Base-by-base conservation (phyloP, 495 filamentous ascomycete genomes). In the Penicillium manginii region DNA sequence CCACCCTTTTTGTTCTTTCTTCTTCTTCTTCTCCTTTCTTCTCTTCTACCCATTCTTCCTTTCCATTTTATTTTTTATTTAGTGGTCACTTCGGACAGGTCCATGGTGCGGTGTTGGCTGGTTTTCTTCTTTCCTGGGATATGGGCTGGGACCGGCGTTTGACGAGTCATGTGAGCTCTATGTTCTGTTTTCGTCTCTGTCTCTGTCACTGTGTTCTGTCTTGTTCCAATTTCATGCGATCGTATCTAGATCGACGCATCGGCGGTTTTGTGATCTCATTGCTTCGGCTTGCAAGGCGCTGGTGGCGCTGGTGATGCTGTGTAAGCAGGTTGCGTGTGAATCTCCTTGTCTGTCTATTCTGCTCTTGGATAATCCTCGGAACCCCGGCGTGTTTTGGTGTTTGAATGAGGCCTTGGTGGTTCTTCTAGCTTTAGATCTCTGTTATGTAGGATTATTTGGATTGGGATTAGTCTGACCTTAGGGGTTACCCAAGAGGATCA, bases 61-160 rank as follows among this genome's bases (percentile, higher is more conserved):
- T 58, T 50, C 31, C 55, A 21, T 19, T 43, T n/a, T 48, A 52
- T 53, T 62, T 58, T 58, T 26, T 58, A 54, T 58, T 60, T 58
- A 59, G 57, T 68, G 56, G 59, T 72, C 64, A 63, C 42, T 55
- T 68, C 55, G 68, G 67, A 73, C 68, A 59, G 67, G 69, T 68
- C 71, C 66, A 74, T 68, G 71, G 71, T 73, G 73, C 64, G 75
- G 75, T 77, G 74, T 79, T 75, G 69, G 58, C 51, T 58, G 60
- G 70, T 65, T 68, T 64, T 67, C 62, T 52, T 66, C 76, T 74
- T 71, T 74, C 70, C 66, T 69, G 69, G 67, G 60, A 67, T 62
- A 29, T 8, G 67, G 46, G 67, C 15, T 59, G 69, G 69, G 69
- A 65, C 61, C 55, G 77, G 77, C 74, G 77, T 79, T 78, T 67